phyloP scores from a whole-genome alignment of 202 grass and related monocot genomes.

The Sporobolus alterniflorus region DNA sequence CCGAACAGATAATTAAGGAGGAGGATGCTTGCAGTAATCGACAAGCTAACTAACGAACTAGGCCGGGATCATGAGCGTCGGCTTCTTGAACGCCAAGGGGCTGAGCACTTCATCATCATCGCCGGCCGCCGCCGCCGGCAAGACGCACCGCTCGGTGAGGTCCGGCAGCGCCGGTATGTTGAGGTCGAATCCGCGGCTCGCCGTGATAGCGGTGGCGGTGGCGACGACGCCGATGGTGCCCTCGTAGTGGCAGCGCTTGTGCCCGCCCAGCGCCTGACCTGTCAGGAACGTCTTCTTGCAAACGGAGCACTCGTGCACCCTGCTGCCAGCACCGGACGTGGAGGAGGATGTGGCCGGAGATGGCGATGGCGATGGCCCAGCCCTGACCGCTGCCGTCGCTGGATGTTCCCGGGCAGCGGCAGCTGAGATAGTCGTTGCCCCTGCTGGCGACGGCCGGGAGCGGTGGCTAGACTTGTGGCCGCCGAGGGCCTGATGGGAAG shows the following conservation, averaged over 20 bases:
- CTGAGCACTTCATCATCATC: conserved; percentile 74
- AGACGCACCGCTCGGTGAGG: conserved; percentile 19
- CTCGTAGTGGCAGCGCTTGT: conserved; percentile 90
- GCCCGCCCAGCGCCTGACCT: conserved; percentile 84
- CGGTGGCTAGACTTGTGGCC: conserved; percentile 93
- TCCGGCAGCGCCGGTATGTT: conserved; percentile 69
- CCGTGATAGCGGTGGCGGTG: rapidly evolving
- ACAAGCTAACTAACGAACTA: background rate
- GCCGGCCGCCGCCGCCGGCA: background rate
- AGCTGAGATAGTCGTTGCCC: background rate
- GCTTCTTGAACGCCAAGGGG: conserved; percentile 77
- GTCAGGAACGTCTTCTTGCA: conserved; percentile 82
- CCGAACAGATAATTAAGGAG: too few species aligned
- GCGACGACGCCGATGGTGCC: conserved; percentile 33
- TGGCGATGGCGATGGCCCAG: background rate
- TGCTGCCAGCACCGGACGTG: background rate
- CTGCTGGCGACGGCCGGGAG: background rate
- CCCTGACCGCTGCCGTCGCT: background rate
- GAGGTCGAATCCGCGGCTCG: conserved; percentile 53
- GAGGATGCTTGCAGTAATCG: too few species aligned
- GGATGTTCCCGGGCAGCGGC: background rate
- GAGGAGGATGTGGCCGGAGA: background rate
- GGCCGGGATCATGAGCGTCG: conserved; percentile 56
- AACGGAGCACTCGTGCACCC: conserved; percentile 75
- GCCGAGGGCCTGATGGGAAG: conserved; percentile 84